A percentile compares a stretch with the other conserved stretches of the same genome.
phyloP scores from a whole-genome alignment of 441 rosid genomes.

The Sinapis alba region DNA sequence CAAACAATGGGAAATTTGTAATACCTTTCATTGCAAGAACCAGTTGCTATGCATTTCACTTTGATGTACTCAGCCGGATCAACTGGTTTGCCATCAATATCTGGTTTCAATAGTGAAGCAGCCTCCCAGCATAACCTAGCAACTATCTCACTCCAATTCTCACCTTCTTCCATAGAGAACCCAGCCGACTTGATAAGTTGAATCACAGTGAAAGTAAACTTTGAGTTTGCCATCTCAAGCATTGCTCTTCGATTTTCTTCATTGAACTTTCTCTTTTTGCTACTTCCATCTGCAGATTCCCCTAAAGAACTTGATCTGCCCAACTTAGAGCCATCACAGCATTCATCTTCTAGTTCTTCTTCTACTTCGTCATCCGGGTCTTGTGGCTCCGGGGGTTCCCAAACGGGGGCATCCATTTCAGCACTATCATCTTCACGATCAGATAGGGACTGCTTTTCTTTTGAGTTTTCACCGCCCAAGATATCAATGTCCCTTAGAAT shows the following conservation, averaged over 20 bases:
- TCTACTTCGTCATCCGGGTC: slow-evolving; percentile 67
- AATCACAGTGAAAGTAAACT: slow-evolving; percentile 61
- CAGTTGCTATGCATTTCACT: slow-evolving; percentile 95
- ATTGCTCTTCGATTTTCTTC: slow-evolving; percentile 69
- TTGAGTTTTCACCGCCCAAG: slow-evolving; percentile 39
- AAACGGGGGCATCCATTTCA: slow-evolving; percentile 44
- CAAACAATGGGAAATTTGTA: neutral
- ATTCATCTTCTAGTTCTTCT: slow-evolving; percentile 67
- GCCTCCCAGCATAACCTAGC: slow-evolving; percentile 89
- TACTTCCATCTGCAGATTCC: slow-evolving; percentile 44
- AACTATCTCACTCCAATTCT: slow-evolving; percentile 76
- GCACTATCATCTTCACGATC: slow-evolving; percentile 42
- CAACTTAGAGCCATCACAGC: slow-evolving; percentile 76
- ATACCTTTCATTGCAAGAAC: slow-evolving; percentile 74
- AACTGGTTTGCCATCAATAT: slow-evolving; percentile 59
- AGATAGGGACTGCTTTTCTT: slow-evolving; percentile 38
- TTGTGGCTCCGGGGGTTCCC: slow-evolving; percentile 96
- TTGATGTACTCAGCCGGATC: slow-evolving; percentile 71
- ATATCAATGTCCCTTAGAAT: slow-evolving; percentile 51
- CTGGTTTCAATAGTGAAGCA: slow-evolving; percentile 75
- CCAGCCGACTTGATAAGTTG: slow-evolving; percentile 68
- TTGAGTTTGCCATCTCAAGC: slow-evolving; percentile 67
- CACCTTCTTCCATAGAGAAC: slow-evolving; percentile 47
- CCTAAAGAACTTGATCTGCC: slow-evolving; percentile 62
- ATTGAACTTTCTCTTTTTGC: slow-evolving; percentile 45